Base-by-base conservation (phyloP, 2,329 filamentous ascomycete genomes). In the Fusarium subtropicale region DNA sequence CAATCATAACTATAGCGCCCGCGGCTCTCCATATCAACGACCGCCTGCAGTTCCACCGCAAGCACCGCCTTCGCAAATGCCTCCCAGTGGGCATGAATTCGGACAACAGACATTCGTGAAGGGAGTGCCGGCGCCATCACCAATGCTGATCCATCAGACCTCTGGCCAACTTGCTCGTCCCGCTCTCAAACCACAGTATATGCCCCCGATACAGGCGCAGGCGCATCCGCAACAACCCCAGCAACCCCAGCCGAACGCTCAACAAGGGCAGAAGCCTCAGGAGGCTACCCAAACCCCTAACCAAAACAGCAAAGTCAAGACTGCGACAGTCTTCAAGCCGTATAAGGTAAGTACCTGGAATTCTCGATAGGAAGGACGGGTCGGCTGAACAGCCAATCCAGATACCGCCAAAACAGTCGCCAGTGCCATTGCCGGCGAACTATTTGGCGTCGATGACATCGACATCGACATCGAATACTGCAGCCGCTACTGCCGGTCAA, bases 351-450 rank as follows among this genome's bases (percentile, higher is more conserved):
- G 77, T 73, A 48, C 71, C 57, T 69, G 72, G 66, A 69, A 72
- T 38, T 66, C 70, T 50, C 47, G 71, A 63, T 62, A 71, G 56
- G 42, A 71, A 58, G 69, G 56, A 56, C 60, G 71, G 72, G 52
- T 73, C 72, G 68, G 75, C 74, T 73, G 77, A 79, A 65, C 68
- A 72, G 68, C 68, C 67, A 57, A 70, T 70, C 44, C 68, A 77
- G 77, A 70, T 77, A 65, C 80, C 80, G 24, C 69, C 77, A 16
- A 83, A 82, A 68, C 75, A 83, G 57, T 82, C 82, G 2, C 82
- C 81, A 4, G 81, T 84, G 7, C 82, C 82, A 13, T 68, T 84
- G 12, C 82, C 82, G 2, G 79, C 81, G 7, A 81, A 82, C 56
- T 82, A 81, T 53, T 68, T 82, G 48, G 80, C 81, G n/a, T 79